Evolutionary conservation across 2,329 filamentous ascomycete genomes (phyloP).

Genomic region (Graphiopsis chlorocephala): DNA sequence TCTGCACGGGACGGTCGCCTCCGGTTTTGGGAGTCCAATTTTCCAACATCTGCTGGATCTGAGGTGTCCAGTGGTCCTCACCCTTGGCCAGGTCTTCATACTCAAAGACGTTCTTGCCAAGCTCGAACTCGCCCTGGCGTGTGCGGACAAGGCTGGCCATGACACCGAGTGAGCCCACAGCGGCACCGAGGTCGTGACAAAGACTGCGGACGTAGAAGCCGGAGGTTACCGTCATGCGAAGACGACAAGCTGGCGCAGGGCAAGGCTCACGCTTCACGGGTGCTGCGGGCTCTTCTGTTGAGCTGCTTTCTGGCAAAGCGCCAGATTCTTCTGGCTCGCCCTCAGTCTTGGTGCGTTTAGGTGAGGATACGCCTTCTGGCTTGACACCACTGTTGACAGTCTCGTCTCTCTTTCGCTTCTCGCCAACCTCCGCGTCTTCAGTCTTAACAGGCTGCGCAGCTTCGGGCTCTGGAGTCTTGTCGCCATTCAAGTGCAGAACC

Average conservation of each 20-base stretch:
- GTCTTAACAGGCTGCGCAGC: conserved; percentile 15
- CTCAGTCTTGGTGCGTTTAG: conserved; percentile 41
- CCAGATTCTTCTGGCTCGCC: conserved; percentile 19
- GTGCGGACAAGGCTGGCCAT: conserved; percentile 83
- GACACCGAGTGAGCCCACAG: conserved; percentile 74
- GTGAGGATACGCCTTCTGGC: conserved; percentile 21
- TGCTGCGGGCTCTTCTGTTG: conserved; percentile 4
- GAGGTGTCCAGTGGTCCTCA: conserved; percentile 78
- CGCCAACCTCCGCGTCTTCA: conserved; percentile 19
- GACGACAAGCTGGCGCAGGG: conserved; percentile 68
- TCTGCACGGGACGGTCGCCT: conserved; percentile 9
- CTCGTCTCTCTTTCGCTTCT: conserved; percentile 34
- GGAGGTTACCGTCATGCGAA: conserved; percentile 89
- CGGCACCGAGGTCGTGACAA: conserved; percentile 84
- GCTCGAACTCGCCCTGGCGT: conserved; percentile 75
- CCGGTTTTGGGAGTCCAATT: conserved; percentile 38
- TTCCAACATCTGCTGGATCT: conserved; percentile 59
- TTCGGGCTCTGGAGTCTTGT: conserved; percentile 28
- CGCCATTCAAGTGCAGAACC: conserved; percentile 44
- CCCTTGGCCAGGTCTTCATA: conserved; percentile 73
- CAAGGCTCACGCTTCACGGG: conserved; percentile 22
- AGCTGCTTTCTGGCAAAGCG: conserved; percentile 11
- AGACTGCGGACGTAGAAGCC: conserved; percentile 96
- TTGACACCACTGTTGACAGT: conserved; percentile 16
- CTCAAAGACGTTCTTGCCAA: conserved; percentile 73